Evolutionary conservation across 345 rosid species (phyloP).

Genomic region (Linum usitatissimum): DNA sequence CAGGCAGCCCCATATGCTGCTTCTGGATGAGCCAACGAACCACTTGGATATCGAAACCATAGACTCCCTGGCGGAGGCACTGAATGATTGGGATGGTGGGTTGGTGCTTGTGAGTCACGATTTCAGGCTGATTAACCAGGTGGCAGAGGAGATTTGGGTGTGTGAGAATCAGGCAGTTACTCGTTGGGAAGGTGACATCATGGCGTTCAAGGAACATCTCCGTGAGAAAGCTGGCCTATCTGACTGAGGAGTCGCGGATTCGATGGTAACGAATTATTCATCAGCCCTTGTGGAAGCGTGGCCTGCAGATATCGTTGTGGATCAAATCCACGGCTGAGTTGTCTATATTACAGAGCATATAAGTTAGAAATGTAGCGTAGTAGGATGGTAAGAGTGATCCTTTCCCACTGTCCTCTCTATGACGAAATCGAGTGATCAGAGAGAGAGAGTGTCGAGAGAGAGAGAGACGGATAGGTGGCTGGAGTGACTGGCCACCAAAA

Average conservation of each 20-base stretch:
- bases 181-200: conserved; percentile 72
- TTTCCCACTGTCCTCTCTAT: not conserved
- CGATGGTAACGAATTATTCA: not conserved
- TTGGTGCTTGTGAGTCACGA: conserved; percentile 82
- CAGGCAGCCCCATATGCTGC: conserved; percentile 86
- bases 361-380: not conserved
- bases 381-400: not conserved
- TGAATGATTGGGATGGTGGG: conserved; percentile 90
- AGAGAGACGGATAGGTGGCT: not conserved
- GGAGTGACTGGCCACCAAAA: not conserved
- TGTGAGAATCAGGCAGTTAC: conserved; percentile 65
- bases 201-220: conserved; percentile 73
- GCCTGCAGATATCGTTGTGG: too few species aligned
- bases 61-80: conserved; percentile 77
- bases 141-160: conserved; percentile 82
- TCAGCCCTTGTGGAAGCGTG: not conserved
- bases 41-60: conserved; percentile 98
- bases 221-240: conserved; percentile 63
- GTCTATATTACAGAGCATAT: not conserved
- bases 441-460: not conserved
- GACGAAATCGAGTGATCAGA: not conserved
- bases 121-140: conserved; percentile 84
- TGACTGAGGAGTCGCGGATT: conserved; percentile 15
- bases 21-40: conserved; percentile 92
- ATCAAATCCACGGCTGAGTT: not conserved